Percentiles rank a stretch among this genome's conserved stretches.
Conservation (phyloP, 2,329 filamentous ascomycete species). For the Paraphoma sp. region DNA sequence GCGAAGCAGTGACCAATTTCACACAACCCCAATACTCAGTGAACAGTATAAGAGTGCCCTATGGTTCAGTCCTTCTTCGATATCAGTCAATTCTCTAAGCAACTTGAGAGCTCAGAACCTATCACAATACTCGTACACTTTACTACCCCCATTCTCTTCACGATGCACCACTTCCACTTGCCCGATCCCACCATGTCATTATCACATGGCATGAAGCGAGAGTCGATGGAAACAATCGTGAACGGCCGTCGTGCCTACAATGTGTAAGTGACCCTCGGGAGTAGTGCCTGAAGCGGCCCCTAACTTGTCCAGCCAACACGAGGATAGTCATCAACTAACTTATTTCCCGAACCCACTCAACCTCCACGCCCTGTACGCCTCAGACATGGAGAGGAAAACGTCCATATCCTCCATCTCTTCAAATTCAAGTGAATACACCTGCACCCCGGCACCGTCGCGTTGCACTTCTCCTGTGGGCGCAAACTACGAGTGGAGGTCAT, state of each 20-base stretch:
- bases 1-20: conserved; percentile 1
- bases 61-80: background rate
- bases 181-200: background rate
- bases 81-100: background rate
- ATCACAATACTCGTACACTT: background rate
- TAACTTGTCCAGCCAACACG: background rate
- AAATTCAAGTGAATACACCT: background rate
- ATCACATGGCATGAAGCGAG: background rate
- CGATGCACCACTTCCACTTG: background rate
- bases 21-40: background rate
- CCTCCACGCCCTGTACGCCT: background rate
- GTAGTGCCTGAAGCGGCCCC: background rate
- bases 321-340: background rate
- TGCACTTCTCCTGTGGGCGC: background rate
- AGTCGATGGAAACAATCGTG: background rate
- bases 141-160: background rate
- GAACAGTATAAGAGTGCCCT: background rate
- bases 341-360: background rate
- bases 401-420: conserved; percentile 2
- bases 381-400: conserved; percentile 2
- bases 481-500: background rate
- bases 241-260: background rate
- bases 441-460: background rate
- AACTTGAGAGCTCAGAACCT: no score
- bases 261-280: background rate